Conservation (phyloP, 805 yeast species). For the Suhomyces sp. region DNA sequence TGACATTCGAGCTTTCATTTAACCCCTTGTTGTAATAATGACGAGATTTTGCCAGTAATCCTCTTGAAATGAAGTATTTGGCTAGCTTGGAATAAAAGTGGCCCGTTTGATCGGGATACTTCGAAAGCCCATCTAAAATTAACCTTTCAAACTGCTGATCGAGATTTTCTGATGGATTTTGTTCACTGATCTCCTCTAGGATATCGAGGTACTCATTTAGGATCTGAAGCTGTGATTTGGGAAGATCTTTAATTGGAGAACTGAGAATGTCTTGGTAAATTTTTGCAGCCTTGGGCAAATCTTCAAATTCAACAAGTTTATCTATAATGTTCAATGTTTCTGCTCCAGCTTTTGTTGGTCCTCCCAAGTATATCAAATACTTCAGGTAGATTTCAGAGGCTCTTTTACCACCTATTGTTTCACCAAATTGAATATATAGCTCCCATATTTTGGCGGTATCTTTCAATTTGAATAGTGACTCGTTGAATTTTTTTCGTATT, state of each 20-base stretch:
- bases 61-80: slow-evolving; percentile 42
- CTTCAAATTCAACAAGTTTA: slow-evolving; percentile 32
- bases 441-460: slow-evolving; percentile 50
- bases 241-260: background rate
- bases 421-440: slow-evolving; percentile 53
- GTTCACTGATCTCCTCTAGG: slow-evolving; percentile 20
- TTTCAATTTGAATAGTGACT: slow-evolving; percentile 41
- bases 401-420: slow-evolving; percentile 44
- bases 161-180: background rate
- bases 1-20: slow-evolving; percentile 45
- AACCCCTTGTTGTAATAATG: slow-evolving; percentile 50
- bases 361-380: slow-evolving; percentile 22
- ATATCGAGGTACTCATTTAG: slow-evolving; percentile 48
- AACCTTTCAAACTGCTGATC: background rate
- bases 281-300: slow-evolving; percentile 5
- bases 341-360: slow-evolving; percentile 14
- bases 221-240: slow-evolving; percentile 46
- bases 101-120: slow-evolving; percentile 62
- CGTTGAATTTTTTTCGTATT: slow-evolving; percentile 48
- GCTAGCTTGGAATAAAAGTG: slow-evolving; percentile 49
- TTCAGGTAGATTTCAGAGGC: slow-evolving; percentile 31
- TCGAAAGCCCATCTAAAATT: slow-evolving; percentile 1
- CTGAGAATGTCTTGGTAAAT: background rate
- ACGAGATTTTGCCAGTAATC: slow-evolving; percentile 24
- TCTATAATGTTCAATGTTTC: slow-evolving; percentile 31